Evolutionary conservation across 225 moss, liverwort and hornwort species (phyloP).

Genomic region (Thuidium tamariscinum): DNA sequence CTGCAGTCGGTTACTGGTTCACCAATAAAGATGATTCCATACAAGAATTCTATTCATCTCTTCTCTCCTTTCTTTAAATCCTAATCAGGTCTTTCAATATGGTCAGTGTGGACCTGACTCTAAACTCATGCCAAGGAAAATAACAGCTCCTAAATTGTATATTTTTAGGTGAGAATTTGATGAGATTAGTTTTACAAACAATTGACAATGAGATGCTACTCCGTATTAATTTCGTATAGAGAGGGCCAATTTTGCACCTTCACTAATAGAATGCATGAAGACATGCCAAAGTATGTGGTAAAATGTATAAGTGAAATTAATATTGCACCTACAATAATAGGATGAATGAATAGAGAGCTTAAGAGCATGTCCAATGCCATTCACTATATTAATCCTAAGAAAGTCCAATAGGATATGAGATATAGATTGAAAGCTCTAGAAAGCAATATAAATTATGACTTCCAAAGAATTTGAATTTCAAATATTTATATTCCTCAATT

Average conservation of each 20-base stretch:
- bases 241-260: neutral
- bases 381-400: neutral
- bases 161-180: neutral
- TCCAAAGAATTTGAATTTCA: fast-evolving
- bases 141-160: neutral
- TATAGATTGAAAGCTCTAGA: neutral
- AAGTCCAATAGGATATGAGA: neutral
- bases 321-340: neutral
- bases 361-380: neutral
- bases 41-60: neutral
- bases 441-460: neutral
- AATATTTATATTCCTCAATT: neutral
- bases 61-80: neutral
- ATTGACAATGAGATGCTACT: neutral
- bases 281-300: neutral
- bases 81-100: neutral
- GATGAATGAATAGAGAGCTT: neutral
- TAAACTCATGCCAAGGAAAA: neutral
- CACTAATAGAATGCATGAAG: neutral
- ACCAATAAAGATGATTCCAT: neutral
- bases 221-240: neutral
- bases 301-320: neutral
- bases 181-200: neutral
- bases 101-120: neutral
- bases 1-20: neutral